Evolutionary conservation across 345 rosid species (phyloP), one percentile per base, ranked within the genome.

Genomic region (Hypericum androsaemum): DNA sequence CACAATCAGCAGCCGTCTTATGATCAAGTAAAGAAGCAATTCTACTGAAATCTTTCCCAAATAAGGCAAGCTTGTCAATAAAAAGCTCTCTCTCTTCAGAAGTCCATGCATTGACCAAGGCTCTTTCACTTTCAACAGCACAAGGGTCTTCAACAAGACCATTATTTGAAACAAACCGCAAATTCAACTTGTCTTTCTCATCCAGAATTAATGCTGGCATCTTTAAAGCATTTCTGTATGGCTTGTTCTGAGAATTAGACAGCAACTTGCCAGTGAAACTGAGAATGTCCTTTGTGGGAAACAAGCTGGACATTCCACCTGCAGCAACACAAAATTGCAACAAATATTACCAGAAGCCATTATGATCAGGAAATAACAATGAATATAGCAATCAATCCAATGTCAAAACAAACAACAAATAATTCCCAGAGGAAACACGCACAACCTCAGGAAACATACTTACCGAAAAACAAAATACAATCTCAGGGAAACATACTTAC

Each of bases 141-240:
- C 79, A 77, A 38, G 99, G 97, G 71, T 94, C 97, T 69, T 88
- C 99, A 70, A 88, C 73, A 58, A 94, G 64, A 17, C 92, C 97
- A 66, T 88, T 94, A 62, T 58, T 62, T 48, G 87, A 81, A 57
- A 81, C 58, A 70, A 94, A 94, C 62, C 77, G 79, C 5, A 86
- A 83, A 41, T 7, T 61, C 57, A 37, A 54, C 75, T 71, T 83
- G 71, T 94, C 95, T 52, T 69, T 82, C 56, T 77, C 74, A 65
- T 86, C 99, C 82, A 88, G 72, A 59, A 94, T 77, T 66, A 85
- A 61, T 7, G 87, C 73, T 43, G 99, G 99, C 99, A 94, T 94
- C 61, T 71, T 81, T 70, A 94, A 66, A 62, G 44, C 61, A 56
- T 76, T 76, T 80, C 97, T 80, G 59, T 56, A 64, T 49, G 44